Evolutionary conservation across 371 early-diverging fungal species (phyloP).

Genomic region (Mucor plumbeus): DNA sequence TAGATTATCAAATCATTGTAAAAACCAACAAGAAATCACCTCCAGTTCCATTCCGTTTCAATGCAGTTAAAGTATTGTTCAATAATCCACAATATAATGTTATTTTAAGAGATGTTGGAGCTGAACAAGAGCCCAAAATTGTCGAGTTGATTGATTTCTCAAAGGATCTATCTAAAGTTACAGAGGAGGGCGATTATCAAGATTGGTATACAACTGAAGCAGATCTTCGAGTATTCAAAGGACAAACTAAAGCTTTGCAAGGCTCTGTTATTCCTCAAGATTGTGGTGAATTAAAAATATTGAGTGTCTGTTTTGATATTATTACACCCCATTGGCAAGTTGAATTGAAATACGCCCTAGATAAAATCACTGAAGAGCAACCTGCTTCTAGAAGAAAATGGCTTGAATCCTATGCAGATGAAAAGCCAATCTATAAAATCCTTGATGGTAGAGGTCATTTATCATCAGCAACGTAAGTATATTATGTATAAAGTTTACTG

Average conservation of each 20-base stretch:
- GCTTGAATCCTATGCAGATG: constrained; percentile 22
- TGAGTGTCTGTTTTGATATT: constrained; percentile 50
- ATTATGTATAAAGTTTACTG: too few species aligned
- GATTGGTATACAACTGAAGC: constrained; percentile 35
- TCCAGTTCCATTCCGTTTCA: constrained; percentile 48
- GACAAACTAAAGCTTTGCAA: constrained; percentile 67
- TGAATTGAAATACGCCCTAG: constrained; percentile 51
- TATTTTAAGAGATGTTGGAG: constrained; percentile 28
- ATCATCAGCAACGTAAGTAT: constrained; percentile 49
- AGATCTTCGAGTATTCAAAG: constrained; percentile 57
- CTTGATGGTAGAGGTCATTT: constrained; percentile 63
- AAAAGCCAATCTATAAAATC: constrained; percentile 37
- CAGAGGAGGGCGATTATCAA: constrained; percentile 29
- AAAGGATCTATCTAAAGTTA: constrained; percentile 17
- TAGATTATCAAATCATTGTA: constrained; percentile 43
- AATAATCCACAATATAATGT: constrained; percentile 55
- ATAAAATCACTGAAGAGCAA: constrained; percentile 31
- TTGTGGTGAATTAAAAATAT: constrained; percentile 64
- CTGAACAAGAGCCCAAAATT: constrained; percentile 14
- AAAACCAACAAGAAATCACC: constrained; percentile 42
- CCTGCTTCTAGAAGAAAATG: constrained; percentile 30
- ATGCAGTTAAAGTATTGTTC: constrained; percentile 58
- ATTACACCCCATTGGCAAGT: constrained; percentile 48
- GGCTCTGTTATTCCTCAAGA: constrained; percentile 61
- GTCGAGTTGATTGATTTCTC: constrained; percentile 34